Conservation (phyloP, 148 eudicot genomes). For the Gaultheria prostrata region DNA sequence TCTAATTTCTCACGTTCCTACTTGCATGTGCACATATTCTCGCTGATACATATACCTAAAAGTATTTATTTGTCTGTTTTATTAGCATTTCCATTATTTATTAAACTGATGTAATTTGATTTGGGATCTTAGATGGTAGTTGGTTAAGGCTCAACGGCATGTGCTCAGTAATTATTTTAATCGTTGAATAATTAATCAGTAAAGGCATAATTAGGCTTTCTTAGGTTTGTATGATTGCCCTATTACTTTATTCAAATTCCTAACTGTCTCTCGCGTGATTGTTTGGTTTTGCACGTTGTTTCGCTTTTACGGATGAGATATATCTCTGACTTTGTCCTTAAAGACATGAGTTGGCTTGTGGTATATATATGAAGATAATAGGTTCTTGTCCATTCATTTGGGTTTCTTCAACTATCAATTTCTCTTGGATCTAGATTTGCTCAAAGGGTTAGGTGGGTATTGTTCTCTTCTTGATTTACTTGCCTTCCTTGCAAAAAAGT, state of each 20-base stretch:
- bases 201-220: not conserved
- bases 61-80: not conserved
- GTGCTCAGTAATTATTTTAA: constrained; percentile 13
- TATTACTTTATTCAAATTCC: constrained; percentile 17
- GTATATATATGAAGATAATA: not conserved
- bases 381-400: constrained; percentile 11
- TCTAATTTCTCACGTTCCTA: not conserved
- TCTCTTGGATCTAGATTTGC: constrained; percentile 33
- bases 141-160: constrained; percentile 5
- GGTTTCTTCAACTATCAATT: constrained; percentile 10
- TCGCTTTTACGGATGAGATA: constrained; percentile 10
- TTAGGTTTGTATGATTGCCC: constrained; percentile 9
- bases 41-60: no score
- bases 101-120: not conserved
- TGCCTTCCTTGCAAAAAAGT: not conserved
- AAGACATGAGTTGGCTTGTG: not conserved
- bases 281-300: constrained; percentile 16
- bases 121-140: constrained; percentile 16
- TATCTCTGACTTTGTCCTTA: not conserved
- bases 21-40: not conserved
- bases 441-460: constrained; percentile 24
- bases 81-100: not conserved
- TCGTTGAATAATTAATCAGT: not conserved
- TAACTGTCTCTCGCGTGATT: constrained; percentile 22
- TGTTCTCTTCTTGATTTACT: not conserved